Evolutionary conservation across 495 filamentous ascomycete genomes (phyloP), one percentile per base, ranked within the genome.

Genomic region (Sordaria brevicollis): DNA sequence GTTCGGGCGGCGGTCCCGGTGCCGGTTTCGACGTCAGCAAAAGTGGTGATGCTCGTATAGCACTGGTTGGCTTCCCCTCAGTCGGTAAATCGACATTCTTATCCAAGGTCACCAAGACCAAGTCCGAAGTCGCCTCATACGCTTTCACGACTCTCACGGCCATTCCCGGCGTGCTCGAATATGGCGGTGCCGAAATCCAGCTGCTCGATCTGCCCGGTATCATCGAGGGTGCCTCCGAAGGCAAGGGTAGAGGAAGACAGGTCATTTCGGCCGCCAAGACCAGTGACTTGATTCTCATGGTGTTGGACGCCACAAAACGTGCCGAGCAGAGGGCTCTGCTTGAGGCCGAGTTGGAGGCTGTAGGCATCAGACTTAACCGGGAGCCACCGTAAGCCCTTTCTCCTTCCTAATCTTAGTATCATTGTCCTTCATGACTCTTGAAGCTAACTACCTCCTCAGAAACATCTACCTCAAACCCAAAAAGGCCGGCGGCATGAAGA

Each of bases 231-330:
- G 96, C 96, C 38, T 83, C 93, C 0, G 96, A 99, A 79, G 96
- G 96, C 21, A 99, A 99, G 82, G 96, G 96, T 31, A 83, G 95
- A 86, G 95, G 95, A 65, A 84, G 95, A 68, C 96, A 99, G 79
- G 96, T 99, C 43, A 99, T 99, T 77, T 96, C 92, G 35, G 96
- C 96, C n/a, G 96, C 96, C 29, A 99, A 97, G 90, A 98, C 96
- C 15, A 97, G 93, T 83, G 96, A 99, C 79, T 80, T 99, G 73
- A 92, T 99, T 75, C 85, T 97, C 70, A 99, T 99, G 96, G 83
- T 99, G 13, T 86, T 99, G 49, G 96, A 99, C 79, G 96, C 96
- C 25, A 98, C 96, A 17, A 99, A 99, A 81, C 89, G 91, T 75
- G 94, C 94, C 0, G 96, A 99, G 80, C 96, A 99, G 77, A 86